phyloP scores from a whole-genome alignment of 352 stramenopile genomes.

The Phytophthora pluvialis region DNA sequence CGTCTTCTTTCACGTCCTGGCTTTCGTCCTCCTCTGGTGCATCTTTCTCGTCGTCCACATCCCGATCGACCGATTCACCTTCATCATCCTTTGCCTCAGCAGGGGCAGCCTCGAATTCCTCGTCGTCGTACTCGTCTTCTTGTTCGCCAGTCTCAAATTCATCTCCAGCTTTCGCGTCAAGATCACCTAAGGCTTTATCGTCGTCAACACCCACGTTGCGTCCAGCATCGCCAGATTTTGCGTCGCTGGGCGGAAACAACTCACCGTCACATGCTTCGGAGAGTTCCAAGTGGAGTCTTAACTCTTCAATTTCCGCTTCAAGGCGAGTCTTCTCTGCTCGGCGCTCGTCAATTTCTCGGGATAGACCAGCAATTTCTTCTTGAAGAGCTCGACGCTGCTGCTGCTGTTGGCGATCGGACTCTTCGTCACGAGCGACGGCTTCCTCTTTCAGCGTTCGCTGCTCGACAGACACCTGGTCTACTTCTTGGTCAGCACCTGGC shows the following conservation, averaged over 20 bases:
- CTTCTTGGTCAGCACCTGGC: neutral
- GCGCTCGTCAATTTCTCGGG: conserved; percentile 45
- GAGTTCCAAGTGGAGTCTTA: conserved; percentile 63
- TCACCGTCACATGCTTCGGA: conserved; percentile 37
- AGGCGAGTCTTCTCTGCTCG: conserved; percentile 51
- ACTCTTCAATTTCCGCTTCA: conserved; percentile 71
- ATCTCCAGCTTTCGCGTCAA: conserved; percentile 21
- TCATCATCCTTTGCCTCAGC: conserved; percentile 31
- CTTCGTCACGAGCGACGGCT: conserved; percentile 1
- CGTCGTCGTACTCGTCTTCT: conserved; percentile 27
- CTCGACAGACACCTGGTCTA: neutral
- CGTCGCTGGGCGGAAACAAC: conserved; percentile 16
- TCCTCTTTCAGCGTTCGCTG: conserved; percentile 12
- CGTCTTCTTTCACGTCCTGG: conserved; percentile 50
- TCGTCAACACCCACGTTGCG: neutral
- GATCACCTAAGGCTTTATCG: neutral
- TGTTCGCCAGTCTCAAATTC: conserved; percentile 19
- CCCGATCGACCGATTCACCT: conserved; percentile 17
- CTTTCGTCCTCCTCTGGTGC: conserved; percentile 37
- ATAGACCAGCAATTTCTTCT: conserved; percentile 40
- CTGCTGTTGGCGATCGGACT: conserved; percentile 19
- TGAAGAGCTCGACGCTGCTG: conserved; percentile 30
- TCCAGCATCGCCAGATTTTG: conserved; percentile 10
- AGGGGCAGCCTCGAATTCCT: conserved; percentile 14
- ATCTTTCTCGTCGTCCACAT: conserved; percentile 35